Evolutionary conservation across 345 rosid species (phyloP), one percentile per base, ranked within the genome.

Genomic region (Geranium brycei): DNA sequence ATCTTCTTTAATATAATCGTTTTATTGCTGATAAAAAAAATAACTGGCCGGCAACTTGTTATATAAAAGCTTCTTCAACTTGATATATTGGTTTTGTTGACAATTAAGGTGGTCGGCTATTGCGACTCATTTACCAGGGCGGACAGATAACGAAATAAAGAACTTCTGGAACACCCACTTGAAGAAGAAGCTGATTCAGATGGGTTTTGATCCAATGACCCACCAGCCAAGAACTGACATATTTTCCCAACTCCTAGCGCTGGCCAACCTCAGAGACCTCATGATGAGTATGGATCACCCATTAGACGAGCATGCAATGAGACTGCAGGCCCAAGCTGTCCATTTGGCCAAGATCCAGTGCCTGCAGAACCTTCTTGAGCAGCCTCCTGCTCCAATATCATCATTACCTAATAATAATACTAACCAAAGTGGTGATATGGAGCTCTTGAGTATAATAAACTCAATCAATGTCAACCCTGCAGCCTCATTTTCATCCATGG

Each of bases 181-280:
- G 66, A 83, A 80, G 71, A 86, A 83, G 79, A 86, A 83, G 73
- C 79, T 88, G 70, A 76, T 85, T 66, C 81, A 85, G 73, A 85
- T 88, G 95, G 95, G 95, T n/a, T 69, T 82, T 64, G 95, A 88
- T 74, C 91, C 95, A 16, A 82, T 80, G 76, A 88, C 95, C 60
- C 95, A 88, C 71, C 81, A 78, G 63, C 90, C 90, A 17, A 82
- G 87, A 79, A 82, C 83, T 1, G 87, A 85, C 68, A 59, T 85
- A 19, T 82, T 82, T 74, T 85, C 83, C 19, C 83, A 85, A 17
- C 85, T 82, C 32, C 60, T 85, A 17, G 86, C 89, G 61, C 77
- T 84, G 14, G 80, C 82, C 56, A 80, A 71, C 75, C 78, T 83
- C 19, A 78, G 75, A 66, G 77, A 80, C 32, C 76, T 82, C 15